Evolutionary conservation across 805 yeast genomes (phyloP), one percentile per base, ranked within the genome.

Genomic region (Schwanniomyces pseudopolymorphus): DNA sequence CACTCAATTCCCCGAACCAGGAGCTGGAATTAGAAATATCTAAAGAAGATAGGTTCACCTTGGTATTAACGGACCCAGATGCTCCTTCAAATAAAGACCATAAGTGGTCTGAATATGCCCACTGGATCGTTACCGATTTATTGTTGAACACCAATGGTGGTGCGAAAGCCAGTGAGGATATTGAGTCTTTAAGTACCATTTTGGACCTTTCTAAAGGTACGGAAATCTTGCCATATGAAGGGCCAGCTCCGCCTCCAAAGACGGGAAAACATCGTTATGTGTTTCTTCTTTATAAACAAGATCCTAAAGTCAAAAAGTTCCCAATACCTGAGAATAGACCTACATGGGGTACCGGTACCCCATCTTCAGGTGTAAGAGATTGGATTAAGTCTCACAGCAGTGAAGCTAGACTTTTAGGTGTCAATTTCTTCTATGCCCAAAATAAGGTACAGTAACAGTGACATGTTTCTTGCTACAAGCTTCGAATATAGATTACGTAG

Each of bases 261-360:
- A 87, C 96, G 0, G 92, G 95, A 11, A 79, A 84, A 59, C 97
- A 91, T 71, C 82, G 97, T 53, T 91, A 91, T 63, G 89, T 87
- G 16, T 87, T 86, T 57, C 56, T 89, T 45, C 68, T 91, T 50
- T 89, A 74, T 66, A 85, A 84, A 67, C 95, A 83, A 62, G 85
- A 72, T 58, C 77, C 67, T 2, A 61, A 65, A 26, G 67, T 57
- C 52, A 63, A 49, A 37, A 71, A 61, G 28, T 69, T 74, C 41
- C 61, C 70, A 13, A 72, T 82, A 20, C 76, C 77, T 10, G 47
- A 61, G 20, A 84, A 76, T 58, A 75, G 95, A 59, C 83, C 86
- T 28, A 81, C 70, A 56, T 90, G 96, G 96, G 96, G 97, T 13
- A 84, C 87, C 22, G 89, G 86, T n/a, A 70, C 73, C 19, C 94